Evolutionary conservation across 805 yeast genomes (phyloP).

Genomic region (Wickerhamiella occidentalis): DNA sequence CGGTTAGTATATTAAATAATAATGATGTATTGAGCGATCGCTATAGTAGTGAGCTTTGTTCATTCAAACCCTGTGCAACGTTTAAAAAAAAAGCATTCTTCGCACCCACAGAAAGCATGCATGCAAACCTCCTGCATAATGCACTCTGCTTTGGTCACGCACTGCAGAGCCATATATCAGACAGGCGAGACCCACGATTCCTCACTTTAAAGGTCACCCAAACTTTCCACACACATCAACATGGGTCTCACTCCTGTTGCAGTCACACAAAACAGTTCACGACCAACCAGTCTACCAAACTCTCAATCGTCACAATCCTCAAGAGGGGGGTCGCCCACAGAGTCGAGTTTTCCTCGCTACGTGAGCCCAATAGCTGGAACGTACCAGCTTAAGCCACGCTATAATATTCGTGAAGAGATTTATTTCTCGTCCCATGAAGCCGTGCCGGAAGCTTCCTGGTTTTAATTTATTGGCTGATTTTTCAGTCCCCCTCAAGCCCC

Average conservation of each 20-base stretch:
- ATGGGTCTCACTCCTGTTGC: constrained; percentile 7
- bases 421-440: neutral
- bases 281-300: constrained; percentile 8
- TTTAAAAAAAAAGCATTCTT: too few species aligned
- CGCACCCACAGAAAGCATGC: neutral
- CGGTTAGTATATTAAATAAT: too few species aligned
- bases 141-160: neutral
- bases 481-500: neutral
- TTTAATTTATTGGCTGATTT: constrained; percentile 5
- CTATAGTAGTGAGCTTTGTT: too few species aligned
- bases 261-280: constrained; percentile 4
- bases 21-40: too few species aligned
- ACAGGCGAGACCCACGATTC: neutral
- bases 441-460: constrained; percentile 5
- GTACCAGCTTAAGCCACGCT: constrained; percentile 1
- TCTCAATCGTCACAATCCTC: neutral
- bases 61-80: too few species aligned
- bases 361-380: constrained; percentile 9
- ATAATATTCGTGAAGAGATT: constrained; percentile 9
- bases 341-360: constrained; percentile 5
- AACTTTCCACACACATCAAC: neutral
- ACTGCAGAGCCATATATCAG: neutral
- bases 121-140: constrained; percentile 1
- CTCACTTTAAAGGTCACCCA: neutral
- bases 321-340: constrained; percentile 4